Evolutionary conservation across 768 basidiomycete species (phyloP), one percentile per base, ranked within the genome.

Genomic region (Boletellus ananas): DNA sequence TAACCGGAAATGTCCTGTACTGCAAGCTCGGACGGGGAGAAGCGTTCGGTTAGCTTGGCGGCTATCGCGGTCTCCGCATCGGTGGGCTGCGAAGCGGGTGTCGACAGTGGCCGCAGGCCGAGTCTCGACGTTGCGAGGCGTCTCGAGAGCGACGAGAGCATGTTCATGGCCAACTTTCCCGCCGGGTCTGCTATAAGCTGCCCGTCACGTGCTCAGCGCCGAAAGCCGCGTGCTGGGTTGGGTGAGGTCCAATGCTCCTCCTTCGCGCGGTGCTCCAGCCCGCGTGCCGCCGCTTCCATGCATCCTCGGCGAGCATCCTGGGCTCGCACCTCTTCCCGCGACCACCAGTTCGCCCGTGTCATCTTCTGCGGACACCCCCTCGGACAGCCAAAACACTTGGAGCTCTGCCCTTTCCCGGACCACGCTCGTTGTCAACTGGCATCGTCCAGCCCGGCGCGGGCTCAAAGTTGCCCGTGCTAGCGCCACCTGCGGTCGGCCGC

Each of bases 1-100:
- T 54, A 20, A 94, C 95, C 95, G 23, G 94, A 98, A n/a, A 94
- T 81, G 68, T 99, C 95, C 71, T 94, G 85, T 2, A 98, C 94
- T 53, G 83, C 79, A 17, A 98, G 72, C 52, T 85, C 79, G 13
- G 85, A 81, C 10, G 94, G 90, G n/a, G 77, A 70, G 66, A 99
- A 92, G 59, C 71, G 80, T 35, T 80, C 77, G 12, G 75, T 76
- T 25, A 98, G 73, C 70, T 95, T 97, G 20, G 74, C 55, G 76
- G 75, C 46, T 95, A 94, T 49, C 67, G 67, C 52, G 74, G 72
- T 70, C 56, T 81, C 75, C 21, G 74, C 70, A 13, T 76, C 63
- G 27, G 44, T 57, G 31, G 37, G 52, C 60, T 56, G 67, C 43
- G 57, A 57, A 16, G 61, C 59, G 36, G 59, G 43, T 45, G 50